Conservation (phyloP, 257 asterid genomes). For the Solanum habrochaites region DNA sequence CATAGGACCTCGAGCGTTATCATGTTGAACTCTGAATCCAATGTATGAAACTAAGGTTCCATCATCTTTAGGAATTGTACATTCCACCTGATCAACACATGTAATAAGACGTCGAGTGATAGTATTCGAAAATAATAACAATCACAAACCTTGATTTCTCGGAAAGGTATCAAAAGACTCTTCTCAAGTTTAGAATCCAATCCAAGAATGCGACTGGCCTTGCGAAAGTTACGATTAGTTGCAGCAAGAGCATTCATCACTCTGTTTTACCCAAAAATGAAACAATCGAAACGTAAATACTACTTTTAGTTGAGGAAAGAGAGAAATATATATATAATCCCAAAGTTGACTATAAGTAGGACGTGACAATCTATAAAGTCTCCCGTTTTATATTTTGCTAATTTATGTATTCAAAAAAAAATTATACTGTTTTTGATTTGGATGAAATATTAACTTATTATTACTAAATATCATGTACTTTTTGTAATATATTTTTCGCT, state of each 20-base stretch:
- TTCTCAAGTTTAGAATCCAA: constrained; percentile 74
- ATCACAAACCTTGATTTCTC: constrained; percentile 77
- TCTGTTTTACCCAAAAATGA: neutral
- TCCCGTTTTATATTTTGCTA: too few relatives aligned
- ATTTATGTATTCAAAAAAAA: neutral
- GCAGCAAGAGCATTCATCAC: constrained; percentile 92
- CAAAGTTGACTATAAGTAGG: neutral
- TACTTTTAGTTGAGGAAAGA: neutral
- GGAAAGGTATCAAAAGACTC: constrained; percentile 85
- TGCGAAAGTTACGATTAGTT: constrained; percentile 79
- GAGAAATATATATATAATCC: neutral
- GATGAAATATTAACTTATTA: too few relatives aligned
- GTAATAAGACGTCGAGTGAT: neutral
- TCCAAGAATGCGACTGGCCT: constrained; percentile 85
- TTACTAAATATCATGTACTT: too few relatives aligned
- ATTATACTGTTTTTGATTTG: too few relatives aligned
- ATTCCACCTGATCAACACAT: constrained; percentile 62
- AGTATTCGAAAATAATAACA: neutral
- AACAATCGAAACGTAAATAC: neutral
- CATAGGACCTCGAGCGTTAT: constrained; percentile 96
- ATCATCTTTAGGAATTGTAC: constrained; percentile 90
- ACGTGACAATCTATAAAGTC: neutral
- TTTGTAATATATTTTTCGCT: too few relatives aligned
- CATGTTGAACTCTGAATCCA: constrained; percentile 93
- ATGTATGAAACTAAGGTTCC: constrained; percentile 74